Percentiles rank a stretch among this genome's conserved stretches.
These are phyloP conservation scores for Alternaria panax DNA, from an alignment of 2,329 filamentous ascomycete genomes.

Conservation along the genomic window DNA sequence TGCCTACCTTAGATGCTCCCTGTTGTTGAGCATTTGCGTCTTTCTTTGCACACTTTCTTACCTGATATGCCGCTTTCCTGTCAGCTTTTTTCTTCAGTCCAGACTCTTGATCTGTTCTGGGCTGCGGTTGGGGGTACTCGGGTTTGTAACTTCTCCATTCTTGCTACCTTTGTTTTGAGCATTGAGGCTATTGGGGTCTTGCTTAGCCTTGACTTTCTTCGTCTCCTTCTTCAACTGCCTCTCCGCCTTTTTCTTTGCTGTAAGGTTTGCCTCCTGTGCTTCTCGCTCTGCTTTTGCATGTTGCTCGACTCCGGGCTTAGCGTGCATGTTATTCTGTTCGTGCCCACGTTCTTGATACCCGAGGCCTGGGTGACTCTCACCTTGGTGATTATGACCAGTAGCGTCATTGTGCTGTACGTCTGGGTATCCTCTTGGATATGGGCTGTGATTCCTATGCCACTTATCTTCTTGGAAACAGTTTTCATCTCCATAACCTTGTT, in stretches of 20 bases:
- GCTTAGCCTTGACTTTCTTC: neutral
- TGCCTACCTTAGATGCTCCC: neutral
- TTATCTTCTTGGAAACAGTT: neutral
- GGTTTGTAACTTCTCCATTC: neutral
- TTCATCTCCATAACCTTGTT: neutral
- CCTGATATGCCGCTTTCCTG: neutral
- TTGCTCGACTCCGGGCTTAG: neutral
- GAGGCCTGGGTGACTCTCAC: neutral
- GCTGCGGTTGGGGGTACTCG: neutral
- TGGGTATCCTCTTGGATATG: neutral
- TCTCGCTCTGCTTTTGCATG: neutral
- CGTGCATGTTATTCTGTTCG: neutral
- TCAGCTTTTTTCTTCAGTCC: neutral
- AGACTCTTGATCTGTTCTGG: neutral
- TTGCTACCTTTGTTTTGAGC: neutral
- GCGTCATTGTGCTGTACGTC: neutral
- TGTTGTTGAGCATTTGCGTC: neutral
- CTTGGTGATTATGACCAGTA: neutral
- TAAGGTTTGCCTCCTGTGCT: neutral
- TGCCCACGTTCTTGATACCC: neutral
- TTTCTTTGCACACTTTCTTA: neutral
- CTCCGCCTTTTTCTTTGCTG: neutral
- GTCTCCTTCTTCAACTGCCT: neutral
- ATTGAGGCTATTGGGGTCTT: neutral
- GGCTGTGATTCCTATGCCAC: neutral